Conservation (phyloP, 192 early-diverging fungal species). For the Backusella sp. region DNA sequence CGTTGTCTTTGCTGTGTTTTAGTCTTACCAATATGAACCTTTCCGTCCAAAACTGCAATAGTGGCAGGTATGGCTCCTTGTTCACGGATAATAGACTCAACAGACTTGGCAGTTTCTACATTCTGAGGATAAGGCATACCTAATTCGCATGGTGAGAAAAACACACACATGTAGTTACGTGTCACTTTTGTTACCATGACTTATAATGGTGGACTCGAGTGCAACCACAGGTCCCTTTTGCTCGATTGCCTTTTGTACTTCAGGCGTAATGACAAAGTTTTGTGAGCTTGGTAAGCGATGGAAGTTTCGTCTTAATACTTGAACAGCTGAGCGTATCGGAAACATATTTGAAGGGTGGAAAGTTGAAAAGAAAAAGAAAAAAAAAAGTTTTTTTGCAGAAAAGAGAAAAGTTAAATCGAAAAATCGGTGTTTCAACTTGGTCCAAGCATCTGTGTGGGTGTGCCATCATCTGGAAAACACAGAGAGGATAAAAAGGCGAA, state of each 20-base stretch:
- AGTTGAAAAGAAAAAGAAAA: neutral
- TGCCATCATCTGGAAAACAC: too few species aligned
- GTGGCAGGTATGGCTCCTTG: constrained; percentile 84
- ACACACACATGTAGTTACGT: too few species aligned
- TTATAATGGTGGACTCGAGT: constrained; percentile 93
- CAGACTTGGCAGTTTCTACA: constrained; percentile 75
- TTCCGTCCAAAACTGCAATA: constrained; percentile 86
- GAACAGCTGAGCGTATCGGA: neutral
- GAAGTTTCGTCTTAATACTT: constrained; percentile 10
- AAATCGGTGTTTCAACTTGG: neutral
- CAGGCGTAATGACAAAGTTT: constrained; percentile 13
- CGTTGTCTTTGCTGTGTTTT: neutral
- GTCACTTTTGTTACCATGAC: constrained; percentile 60
- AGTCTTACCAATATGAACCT: constrained; percentile 67
- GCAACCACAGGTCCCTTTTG: constrained; percentile 77
- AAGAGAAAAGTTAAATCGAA: neutral
- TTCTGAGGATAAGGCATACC: constrained; percentile 94
- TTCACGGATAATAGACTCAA: constrained; percentile 74
- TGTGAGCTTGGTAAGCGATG: constrained; percentile 11
- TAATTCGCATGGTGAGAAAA: neutral
- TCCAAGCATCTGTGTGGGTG: too few species aligned
- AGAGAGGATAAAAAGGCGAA: too few species aligned
- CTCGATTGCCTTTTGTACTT: constrained; percentile 59
- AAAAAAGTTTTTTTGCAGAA: neutral
- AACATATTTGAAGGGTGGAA: neutral